A percentile compares a stretch with the other conserved stretches of the same genome.
Evolutionary conservation across 2,329 filamentous ascomycete genomes (phyloP).

Genomic region (Fusarium mundagurra): DNA sequence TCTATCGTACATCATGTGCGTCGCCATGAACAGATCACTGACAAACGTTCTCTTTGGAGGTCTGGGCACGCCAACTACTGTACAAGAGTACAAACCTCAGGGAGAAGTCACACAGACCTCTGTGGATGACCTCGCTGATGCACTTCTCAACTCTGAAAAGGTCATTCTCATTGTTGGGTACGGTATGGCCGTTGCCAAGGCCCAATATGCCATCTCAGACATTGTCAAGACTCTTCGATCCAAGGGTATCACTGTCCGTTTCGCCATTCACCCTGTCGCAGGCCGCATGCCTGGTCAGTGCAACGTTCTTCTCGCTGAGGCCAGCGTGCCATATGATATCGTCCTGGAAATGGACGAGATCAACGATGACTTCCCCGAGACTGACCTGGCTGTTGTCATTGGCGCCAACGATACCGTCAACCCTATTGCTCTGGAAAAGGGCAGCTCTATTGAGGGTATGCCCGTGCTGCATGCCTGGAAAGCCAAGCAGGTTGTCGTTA

Average conservation of each 20-base stretch:
- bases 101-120: slow-evolving; percentile 81
- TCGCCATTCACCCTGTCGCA: slow-evolving; percentile 90
- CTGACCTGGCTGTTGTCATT: slow-evolving; percentile 87
- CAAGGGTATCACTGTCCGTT: slow-evolving; percentile 83
- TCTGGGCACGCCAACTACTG: slow-evolving; percentile 70
- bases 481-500: slow-evolving; percentile 90
- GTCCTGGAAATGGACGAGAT: slow-evolving; percentile 97
- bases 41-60: slow-evolving; percentile 91
- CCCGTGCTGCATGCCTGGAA: slow-evolving; percentile 93
- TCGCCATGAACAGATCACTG: slow-evolving; percentile 92
- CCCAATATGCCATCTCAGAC: slow-evolving; percentile 88
- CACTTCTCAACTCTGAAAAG: slow-evolving; percentile 78
- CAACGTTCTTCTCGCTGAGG: slow-evolving; percentile 89
- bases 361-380: slow-evolving; percentile 89
- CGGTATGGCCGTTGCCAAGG: slow-evolving; percentile 94
- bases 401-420: slow-evolving; percentile 95
- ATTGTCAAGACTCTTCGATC: slow-evolving; percentile 79
- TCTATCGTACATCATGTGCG: slow-evolving; percentile 86
- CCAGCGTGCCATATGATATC: slow-evolving; percentile 89
- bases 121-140: slow-evolving; percentile 83
- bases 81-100: slow-evolving; percentile 76
- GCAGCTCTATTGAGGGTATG: slow-evolving; percentile 89
- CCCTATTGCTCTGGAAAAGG: slow-evolving; percentile 85
- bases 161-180: slow-evolving; percentile 93
- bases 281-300: slow-evolving; percentile 94